Base-by-base conservation (phyloP, 192 early-diverging fungal genomes). In the Coemansia sp. region DNA sequence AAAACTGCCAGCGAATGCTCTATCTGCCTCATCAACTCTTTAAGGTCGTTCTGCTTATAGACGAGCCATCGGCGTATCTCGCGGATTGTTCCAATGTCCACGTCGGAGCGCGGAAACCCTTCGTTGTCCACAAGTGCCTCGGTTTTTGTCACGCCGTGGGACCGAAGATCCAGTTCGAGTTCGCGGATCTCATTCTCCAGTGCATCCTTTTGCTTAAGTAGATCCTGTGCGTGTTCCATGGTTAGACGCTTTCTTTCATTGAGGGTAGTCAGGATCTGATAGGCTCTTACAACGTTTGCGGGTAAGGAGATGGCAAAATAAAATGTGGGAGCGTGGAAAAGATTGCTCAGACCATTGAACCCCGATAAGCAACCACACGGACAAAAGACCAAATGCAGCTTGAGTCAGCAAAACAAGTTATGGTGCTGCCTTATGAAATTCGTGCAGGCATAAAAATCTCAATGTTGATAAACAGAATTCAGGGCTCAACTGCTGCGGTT, bases 71-170 rank as follows among this genome's bases (percentile, higher is more conserved):
- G 66, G 19, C 90, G 81, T 8, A 84, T 72, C 52, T 85, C 63
- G 46, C 88, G 82, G 16, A 92, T 71, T 6, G 79, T 72, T 32
- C 77, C 80, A 19, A 92, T 80, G 66, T 92, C 91, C 4, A 92
- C 77, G 67, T 92, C 91, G 3, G 82, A 41, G 26, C 91, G 86
- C 8, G 91, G 91, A 64, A 89, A 92, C 13, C 89, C 89, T 0
- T 87, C 79, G 1, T 52, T 2, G 62, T 90, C 89, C 3, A 90
- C 75, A 42, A 92, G 83, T 8, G 82, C 61, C 12, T 78, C 81
- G 10, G 72, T 83, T 63, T 87, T 77, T 45, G 76, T 84, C 12
- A 84, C 83, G 32, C 78, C 77, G 22, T 87, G 84, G 65, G 41
- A 26, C 3, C 41, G 41, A 5, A 73, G 71, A n/a, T 76, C 49